phyloP scores from a whole-genome alignment of 805 yeast genomes.

The Wickerhamomyces bisporus region DNA sequence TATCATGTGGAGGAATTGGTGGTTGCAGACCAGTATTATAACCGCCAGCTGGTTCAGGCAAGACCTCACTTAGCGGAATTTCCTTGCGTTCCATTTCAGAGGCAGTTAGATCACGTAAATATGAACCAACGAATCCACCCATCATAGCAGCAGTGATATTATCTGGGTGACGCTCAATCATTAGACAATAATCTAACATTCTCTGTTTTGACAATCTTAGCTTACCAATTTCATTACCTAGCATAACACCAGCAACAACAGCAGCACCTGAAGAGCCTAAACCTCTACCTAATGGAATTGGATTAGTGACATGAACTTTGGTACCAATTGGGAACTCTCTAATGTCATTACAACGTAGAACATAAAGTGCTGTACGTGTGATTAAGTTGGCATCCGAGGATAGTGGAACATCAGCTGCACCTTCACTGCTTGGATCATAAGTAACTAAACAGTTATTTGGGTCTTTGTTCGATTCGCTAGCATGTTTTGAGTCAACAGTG shows the following conservation, averaged over 20 bases:
- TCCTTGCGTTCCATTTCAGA: slow-evolving; percentile 71
- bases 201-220: slow-evolving; percentile 71
- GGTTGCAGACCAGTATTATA: slow-evolving; percentile 64
- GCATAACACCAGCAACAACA: slow-evolving; percentile 91
- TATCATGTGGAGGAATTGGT: slow-evolving; percentile 75
- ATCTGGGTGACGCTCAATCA: slow-evolving; percentile 98
- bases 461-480: slow-evolving; percentile 46
- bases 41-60: slow-evolving; percentile 75
- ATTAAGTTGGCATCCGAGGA: slow-evolving; percentile 75
- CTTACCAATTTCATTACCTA: slow-evolving; percentile 81
- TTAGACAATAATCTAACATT: slow-evolving; percentile 87
- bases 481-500: slow-evolving; percentile 46
- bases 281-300: slow-evolving; percentile 96
- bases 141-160: slow-evolving; percentile 98
- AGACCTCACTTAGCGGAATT: slow-evolving; percentile 78
- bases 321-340: slow-evolving; percentile 82
- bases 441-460: slow-evolving; percentile 64
- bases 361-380: slow-evolving; percentile 89
- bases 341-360: slow-evolving; percentile 76
- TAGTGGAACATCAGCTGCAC: slow-evolving; percentile 75
- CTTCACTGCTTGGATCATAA: slow-evolving; percentile 69
- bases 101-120: slow-evolving; percentile 71
- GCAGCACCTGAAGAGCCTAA: slow-evolving; percentile 98
- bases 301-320: slow-evolving; percentile 72
- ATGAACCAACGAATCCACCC: slow-evolving; percentile 98